Conservation (phyloP, 306 rosid species). For the Fagus sylvatica region DNA sequence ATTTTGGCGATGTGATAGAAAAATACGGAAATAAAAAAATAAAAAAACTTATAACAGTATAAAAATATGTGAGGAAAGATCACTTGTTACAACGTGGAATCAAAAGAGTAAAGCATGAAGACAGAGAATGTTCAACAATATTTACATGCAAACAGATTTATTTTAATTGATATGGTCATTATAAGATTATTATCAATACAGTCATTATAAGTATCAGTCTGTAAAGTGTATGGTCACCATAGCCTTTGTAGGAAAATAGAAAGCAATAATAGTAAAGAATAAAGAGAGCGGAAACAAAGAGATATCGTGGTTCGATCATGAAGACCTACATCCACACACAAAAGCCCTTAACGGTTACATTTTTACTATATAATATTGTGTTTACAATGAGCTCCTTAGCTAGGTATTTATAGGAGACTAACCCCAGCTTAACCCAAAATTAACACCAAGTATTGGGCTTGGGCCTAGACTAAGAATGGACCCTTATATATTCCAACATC, state of each 20-base stretch:
- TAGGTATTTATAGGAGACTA: no score
- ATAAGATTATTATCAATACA: background rate
- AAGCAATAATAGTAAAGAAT: no score
- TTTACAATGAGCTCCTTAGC: no score
- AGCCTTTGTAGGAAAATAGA: background rate
- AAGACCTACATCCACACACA: no score
- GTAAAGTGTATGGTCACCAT: background rate
- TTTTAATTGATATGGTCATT: background rate
- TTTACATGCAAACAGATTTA: background rate
- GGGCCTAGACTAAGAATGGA: no score
- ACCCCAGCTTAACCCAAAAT: no score
- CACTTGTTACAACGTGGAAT: background rate
- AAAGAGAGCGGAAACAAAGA: no score
- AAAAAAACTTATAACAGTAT: background rate
- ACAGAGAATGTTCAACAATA: background rate
- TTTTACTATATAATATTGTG: no score
- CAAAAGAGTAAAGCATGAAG: background rate
- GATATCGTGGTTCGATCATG: no score
- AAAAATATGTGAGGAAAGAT: background rate
- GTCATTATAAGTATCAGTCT: background rate
- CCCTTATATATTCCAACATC: no score
- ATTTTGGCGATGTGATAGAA: background rate
- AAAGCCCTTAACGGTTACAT: no score
- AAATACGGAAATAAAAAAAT: background rate
- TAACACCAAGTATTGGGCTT: no score